phyloP scores from a whole-genome alignment of 148 eudicot species.

The Spergularia bocconei region DNA sequence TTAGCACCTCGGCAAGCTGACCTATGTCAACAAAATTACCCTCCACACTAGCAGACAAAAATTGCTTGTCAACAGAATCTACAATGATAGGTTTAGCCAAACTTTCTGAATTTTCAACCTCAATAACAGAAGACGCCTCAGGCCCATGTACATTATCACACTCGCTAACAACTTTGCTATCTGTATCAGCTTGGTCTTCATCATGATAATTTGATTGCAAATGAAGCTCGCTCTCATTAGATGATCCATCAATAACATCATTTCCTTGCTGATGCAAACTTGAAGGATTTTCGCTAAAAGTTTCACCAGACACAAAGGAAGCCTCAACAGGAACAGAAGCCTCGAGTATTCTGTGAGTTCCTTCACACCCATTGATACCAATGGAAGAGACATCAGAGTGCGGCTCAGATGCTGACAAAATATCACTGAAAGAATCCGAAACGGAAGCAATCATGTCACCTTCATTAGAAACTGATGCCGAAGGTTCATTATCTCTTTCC shows the following conservation, averaged over 20 bases:
- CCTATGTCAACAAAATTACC: conserved; percentile 36
- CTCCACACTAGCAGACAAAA: conserved; percentile 30
- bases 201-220: conserved; percentile 12
- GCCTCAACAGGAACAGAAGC: conserved; percentile 25
- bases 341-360: conserved; percentile 23
- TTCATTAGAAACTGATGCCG: too few relatives aligned
- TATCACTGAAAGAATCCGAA: conserved; percentile 18
- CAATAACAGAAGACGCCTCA: conserved; percentile 15
- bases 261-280: conserved; percentile 15
- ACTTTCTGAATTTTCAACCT: conserved; percentile 6
- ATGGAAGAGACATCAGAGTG: conserved; percentile 26
- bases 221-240: conserved; percentile 16
- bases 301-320: conserved; percentile 15
- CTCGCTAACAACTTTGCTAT: conserved; percentile 16
- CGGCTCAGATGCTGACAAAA: conserved; percentile 24
- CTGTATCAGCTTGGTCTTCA: conserved; percentile 23
- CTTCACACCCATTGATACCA: conserved; percentile 28
- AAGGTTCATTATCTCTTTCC: conserved; percentile 27
- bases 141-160: background rate
- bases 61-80: conserved; percentile 13
- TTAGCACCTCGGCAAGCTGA: conserved; percentile 53
- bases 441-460: conserved; percentile 3
- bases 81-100: conserved; percentile 17
- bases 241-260: conserved; percentile 20
- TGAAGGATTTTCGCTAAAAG: conserved; percentile 13